Conservation (phyloP, 495 filamentous ascomycete genomes). For the Copromyces sp. region DNA sequence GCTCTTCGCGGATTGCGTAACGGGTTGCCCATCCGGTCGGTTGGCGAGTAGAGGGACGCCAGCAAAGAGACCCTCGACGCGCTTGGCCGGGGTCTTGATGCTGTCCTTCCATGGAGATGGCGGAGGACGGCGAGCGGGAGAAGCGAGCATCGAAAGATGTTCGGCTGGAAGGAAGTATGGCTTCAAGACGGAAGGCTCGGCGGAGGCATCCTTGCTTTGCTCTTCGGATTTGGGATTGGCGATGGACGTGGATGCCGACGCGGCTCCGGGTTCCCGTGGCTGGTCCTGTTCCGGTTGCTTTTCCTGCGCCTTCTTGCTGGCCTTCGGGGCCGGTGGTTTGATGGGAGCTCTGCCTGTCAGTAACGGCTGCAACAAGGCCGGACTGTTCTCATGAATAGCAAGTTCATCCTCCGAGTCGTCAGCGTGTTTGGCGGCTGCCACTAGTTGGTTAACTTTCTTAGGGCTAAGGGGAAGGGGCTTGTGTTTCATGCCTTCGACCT, state of each 20-base stretch:
- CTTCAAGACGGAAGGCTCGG: not conserved
- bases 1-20: not conserved
- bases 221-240: conserved; percentile 10
- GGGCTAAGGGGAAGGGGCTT: conserved; percentile 37
- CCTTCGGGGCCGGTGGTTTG: conserved; percentile 14
- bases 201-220: not conserved
- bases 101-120: conserved; percentile 38
- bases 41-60: not conserved
- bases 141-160: conserved; percentile 25
- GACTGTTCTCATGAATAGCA: conserved; percentile 39
- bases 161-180: not conserved
- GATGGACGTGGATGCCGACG: conserved; percentile 31
- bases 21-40: conserved; percentile 4
- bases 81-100: conserved; percentile 39
- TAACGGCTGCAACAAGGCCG: conserved; percentile 28
- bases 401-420: conserved; percentile 43
- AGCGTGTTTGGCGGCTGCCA: conserved; percentile 13
- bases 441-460: conserved; percentile 46
- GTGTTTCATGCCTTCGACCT: conserved; percentile 15
- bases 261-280: not conserved
- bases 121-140: conserved; percentile 38
- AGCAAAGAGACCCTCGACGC: conserved; percentile 18
- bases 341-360: conserved; percentile 34
- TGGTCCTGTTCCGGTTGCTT: not conserved
- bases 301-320: conserved; percentile 10